phyloP scores from a whole-genome alignment of 305 asterid genomes.

The Withania somnifera region DNA sequence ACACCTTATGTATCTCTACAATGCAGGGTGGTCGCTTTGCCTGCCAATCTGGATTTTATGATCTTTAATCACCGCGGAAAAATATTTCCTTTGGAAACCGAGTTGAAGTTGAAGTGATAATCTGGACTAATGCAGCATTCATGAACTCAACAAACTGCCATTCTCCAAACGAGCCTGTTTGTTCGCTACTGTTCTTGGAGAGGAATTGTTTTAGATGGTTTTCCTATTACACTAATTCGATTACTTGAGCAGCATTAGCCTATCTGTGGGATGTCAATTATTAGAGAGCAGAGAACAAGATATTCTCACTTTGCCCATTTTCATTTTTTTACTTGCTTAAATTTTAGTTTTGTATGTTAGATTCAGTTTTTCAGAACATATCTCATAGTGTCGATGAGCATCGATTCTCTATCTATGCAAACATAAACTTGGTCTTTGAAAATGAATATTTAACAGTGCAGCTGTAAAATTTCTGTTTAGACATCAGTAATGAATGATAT shows the following conservation, averaged over 20 bases:
- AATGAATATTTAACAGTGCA: background rate
- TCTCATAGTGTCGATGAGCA: background rate
- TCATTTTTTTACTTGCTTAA: background rate
- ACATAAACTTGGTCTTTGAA: background rate
- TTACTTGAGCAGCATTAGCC: background rate
- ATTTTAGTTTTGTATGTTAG: background rate
- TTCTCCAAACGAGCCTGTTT: background rate
- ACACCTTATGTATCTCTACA: background rate
- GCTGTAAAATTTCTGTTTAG: background rate
- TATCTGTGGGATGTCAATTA: background rate
- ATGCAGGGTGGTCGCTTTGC: constrained; percentile 75
- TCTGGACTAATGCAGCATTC: background rate
- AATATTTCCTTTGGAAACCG: constrained; percentile 50
- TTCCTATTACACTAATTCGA: background rate
- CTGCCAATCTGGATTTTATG: constrained; percentile 86
- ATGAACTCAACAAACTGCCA: background rate
- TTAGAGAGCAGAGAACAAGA: background rate
- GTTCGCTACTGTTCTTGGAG: background rate
- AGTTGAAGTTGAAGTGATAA: constrained; percentile 47
- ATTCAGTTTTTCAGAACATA: background rate
- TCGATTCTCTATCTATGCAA: background rate
- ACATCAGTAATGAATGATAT: background rate
- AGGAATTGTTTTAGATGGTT: background rate
- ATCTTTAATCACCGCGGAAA: constrained; percentile 92
- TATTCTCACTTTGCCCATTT: background rate